These are phyloP conservation scores for Draba incana DNA, from an alignment of 345 rosid genomes.

Conservation along the genomic window DNA sequence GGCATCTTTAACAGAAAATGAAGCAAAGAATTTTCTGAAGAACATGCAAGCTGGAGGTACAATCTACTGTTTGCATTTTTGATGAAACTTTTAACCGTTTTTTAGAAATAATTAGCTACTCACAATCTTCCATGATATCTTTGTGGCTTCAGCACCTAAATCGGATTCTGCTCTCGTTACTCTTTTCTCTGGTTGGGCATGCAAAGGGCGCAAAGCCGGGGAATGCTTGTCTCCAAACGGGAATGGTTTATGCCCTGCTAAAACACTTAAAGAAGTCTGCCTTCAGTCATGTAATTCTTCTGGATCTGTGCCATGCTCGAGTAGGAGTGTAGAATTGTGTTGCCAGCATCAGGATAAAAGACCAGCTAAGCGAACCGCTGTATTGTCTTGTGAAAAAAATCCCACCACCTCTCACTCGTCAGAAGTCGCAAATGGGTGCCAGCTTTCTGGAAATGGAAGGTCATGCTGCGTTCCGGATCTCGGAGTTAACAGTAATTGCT, in stretches of 20 bases:
- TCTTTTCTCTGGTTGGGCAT: slow-evolving; percentile 95
- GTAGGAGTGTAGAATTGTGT: slow-evolving; percentile 33
- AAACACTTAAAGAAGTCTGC: slow-evolving; percentile 58
- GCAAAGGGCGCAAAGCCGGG: slow-evolving; percentile 74
- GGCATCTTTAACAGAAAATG: slow-evolving; percentile 67
- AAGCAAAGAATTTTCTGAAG: slow-evolving; percentile 67
- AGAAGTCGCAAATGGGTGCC: slow-evolving; percentile 40
- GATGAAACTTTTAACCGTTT: slow-evolving; percentile 22
- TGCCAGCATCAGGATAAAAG: slow-evolving; percentile 45
- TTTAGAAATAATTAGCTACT: slow-evolving; percentile 15
- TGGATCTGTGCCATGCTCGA: slow-evolving; percentile 43
- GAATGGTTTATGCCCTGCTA: slow-evolving; percentile 60
- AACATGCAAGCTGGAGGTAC: slow-evolving; percentile 86
- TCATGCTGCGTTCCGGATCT: slow-evolving; percentile 87
- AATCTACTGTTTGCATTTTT: slow-evolving; percentile 22
- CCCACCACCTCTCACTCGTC: slow-evolving; percentile 32
- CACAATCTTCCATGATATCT: slow-evolving; percentile 25
- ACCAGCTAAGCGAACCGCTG: slow-evolving; percentile 54
- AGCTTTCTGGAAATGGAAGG: slow-evolving; percentile 50
- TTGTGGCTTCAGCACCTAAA: slow-evolving; percentile 62
- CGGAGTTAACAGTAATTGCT: slow-evolving; percentile 66
- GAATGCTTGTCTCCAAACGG: slow-evolving; percentile 66
- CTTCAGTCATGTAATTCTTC: slow-evolving; percentile 52
- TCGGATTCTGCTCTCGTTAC: slow-evolving; percentile 70
- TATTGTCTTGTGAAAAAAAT: slow-evolving; percentile 43